Percentiles rank a stretch among this genome's conserved stretches.
These are phyloP conservation scores for Tolypocladium ovalisporum DNA, from an alignment of 2,329 filamentous ascomycete species.

Conservation along the genomic window DNA sequence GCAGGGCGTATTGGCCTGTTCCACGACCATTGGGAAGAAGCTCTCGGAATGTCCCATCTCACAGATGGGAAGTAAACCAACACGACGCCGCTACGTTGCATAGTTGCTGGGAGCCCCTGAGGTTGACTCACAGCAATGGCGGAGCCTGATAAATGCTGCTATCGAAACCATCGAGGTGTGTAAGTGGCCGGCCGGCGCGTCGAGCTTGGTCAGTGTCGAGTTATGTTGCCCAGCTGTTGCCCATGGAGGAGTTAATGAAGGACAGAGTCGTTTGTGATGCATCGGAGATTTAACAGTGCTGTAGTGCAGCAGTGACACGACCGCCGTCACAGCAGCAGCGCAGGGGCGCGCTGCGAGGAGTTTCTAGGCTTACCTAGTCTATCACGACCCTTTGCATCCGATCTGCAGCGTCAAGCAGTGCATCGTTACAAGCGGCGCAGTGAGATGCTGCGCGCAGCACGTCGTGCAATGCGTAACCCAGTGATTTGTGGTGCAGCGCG, in stretches of 20 bases:
- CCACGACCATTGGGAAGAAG: background rate
- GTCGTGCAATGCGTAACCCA: background rate
- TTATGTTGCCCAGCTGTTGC: background rate
- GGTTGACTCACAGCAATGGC: no score
- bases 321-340: background rate
- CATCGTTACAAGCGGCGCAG: background rate
- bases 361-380: no score
- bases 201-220: background rate
- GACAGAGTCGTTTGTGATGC: background rate
- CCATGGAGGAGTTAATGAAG: background rate
- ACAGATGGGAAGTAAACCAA: background rate
- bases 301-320: background rate
- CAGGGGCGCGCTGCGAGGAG: background rate
- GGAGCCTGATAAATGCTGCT: no score
- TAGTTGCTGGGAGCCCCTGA: background rate
- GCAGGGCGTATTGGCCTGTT: slow-evolving; percentile 1
- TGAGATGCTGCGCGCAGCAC: background rate
- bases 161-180: no score
- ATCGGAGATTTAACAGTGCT: background rate
- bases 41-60: slow-evolving; percentile 2
- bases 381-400: background rate
- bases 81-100: background rate
- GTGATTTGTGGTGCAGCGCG: background rate
- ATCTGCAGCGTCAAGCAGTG: background rate
- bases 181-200: background rate